These are phyloP conservation scores for Rhizopogon vinicolor DNA, from an alignment of 768 basidiomycete genomes.

Conservation along the genomic window DNA sequence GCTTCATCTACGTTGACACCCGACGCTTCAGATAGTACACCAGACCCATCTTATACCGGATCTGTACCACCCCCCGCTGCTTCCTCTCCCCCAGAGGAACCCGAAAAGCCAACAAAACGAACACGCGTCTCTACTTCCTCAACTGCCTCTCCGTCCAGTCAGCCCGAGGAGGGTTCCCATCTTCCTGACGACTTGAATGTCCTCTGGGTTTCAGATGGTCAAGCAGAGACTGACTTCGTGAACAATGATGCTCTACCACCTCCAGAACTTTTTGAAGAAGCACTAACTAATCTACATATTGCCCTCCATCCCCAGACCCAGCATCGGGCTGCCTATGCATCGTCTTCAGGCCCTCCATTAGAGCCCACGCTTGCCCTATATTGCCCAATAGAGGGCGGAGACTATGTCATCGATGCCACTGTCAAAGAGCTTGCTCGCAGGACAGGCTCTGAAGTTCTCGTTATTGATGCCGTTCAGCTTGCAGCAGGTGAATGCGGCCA, in stretches of 20 bases:
- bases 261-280: constrained; percentile 71
- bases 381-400: constrained; percentile 79
- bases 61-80: neutral
- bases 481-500: constrained; percentile 86
- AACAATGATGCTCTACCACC: constrained; percentile 51
- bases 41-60: neutral
- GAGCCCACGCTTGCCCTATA: constrained; percentile 86
- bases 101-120: constrained; percentile 2
- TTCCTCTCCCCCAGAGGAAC: neutral
- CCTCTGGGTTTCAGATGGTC: constrained; percentile 54
- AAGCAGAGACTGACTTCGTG: constrained; percentile 18
- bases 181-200: constrained; percentile 57
- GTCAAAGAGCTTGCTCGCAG: constrained; percentile 72
- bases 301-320: constrained; percentile 81
- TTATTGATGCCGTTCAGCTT: constrained; percentile 79
- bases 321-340: constrained; percentile 59
- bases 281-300: constrained; percentile 69
- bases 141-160: neutral
- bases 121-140: neutral
- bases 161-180: constrained; percentile 30
- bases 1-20: constrained; percentile 1
- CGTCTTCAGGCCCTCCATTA: constrained; percentile 46
- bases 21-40: neutral
- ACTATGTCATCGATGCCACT: constrained; percentile 76
- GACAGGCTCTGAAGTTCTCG: constrained; percentile 75